A percentile compares a stretch with the other conserved stretches of the same genome.
These are phyloP conservation scores for Hemerocallis citrina DNA, from an alignment of 106 monocot genomes.

Conservation along the genomic window DNA sequence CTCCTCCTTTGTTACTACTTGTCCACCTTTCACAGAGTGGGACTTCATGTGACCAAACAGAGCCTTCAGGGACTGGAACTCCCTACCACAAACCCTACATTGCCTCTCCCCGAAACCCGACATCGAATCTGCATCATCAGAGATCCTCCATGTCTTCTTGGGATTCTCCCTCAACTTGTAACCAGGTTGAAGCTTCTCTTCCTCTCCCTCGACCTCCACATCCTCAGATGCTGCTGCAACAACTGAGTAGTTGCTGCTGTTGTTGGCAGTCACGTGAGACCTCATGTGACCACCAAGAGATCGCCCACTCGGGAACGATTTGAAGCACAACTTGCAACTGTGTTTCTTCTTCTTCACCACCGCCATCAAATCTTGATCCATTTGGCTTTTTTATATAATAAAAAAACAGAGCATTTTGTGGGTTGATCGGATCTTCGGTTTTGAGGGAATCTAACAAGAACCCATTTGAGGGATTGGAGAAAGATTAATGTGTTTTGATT, in stretches of 20 bases:
- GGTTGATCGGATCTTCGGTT: too few species aligned
- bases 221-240: background rate
- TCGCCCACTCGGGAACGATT: slow-evolving; percentile 33
- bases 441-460: too few species aligned
- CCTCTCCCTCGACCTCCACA: background rate
- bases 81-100: background rate
- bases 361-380: background rate
- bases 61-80: background rate
- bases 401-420: background rate
- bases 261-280: slow-evolving; percentile 18
- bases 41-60: slow-evolving; percentile 3
- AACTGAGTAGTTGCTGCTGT: background rate
- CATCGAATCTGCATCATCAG: background rate
- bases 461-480: too few species aligned
- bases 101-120: background rate
- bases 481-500: too few species aligned
- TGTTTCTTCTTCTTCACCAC: slow-evolving; percentile 17
- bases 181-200: background rate
- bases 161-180: slow-evolving; percentile 14
- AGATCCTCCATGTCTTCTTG: slow-evolving; percentile 9
- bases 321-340: slow-evolving; percentile 29
- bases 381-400: background rate
- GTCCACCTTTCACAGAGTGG: background rate
- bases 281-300: slow-evolving; percentile 67
- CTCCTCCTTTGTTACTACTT: background rate